These are phyloP conservation scores for Aspergillus texensis DNA, from an alignment of 2,329 filamentous ascomycete genomes.

Conservation along the genomic window DNA sequence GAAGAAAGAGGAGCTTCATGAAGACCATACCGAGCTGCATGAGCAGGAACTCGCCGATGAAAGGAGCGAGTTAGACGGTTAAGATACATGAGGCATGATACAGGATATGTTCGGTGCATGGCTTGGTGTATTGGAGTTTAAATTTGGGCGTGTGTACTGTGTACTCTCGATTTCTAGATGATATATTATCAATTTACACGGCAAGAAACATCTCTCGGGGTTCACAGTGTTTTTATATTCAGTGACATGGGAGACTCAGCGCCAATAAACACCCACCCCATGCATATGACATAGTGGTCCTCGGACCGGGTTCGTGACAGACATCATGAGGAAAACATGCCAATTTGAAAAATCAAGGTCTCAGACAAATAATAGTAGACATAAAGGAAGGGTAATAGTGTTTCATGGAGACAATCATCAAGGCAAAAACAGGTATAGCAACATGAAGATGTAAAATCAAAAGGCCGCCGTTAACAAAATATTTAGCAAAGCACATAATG, in stretches of 20 bases:
- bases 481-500: constrained; percentile 15
- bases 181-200: not conserved
- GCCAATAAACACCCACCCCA: constrained; percentile 43
- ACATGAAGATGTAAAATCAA: constrained; percentile 25
- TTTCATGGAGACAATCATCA: constrained; percentile 18
- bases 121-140: constrained; percentile 1
- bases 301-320: constrained; percentile 34
- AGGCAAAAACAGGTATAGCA: constrained; percentile 19
- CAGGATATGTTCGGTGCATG: not conserved
- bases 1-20: constrained; percentile 29
- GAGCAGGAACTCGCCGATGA: constrained; percentile 22
- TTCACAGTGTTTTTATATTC: constrained; percentile 16
- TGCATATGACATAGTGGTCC: constrained; percentile 39
- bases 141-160: not conserved
- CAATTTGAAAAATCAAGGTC: not conserved
- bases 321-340: constrained; percentile 24
- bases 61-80: constrained; percentile 4
- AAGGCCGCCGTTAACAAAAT: constrained; percentile 25
- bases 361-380: constrained; percentile 5
- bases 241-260: constrained; percentile 29
- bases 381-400: constrained; percentile 14
- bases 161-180: not conserved
- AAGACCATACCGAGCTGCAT: constrained; percentile 25
- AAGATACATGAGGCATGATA: constrained; percentile 13
- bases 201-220: not conserved